Evolutionary conservation across 805 yeast species (phyloP), one percentile per base, ranked within the genome.

Genomic region (Lachancea quebecensis): DNA sequence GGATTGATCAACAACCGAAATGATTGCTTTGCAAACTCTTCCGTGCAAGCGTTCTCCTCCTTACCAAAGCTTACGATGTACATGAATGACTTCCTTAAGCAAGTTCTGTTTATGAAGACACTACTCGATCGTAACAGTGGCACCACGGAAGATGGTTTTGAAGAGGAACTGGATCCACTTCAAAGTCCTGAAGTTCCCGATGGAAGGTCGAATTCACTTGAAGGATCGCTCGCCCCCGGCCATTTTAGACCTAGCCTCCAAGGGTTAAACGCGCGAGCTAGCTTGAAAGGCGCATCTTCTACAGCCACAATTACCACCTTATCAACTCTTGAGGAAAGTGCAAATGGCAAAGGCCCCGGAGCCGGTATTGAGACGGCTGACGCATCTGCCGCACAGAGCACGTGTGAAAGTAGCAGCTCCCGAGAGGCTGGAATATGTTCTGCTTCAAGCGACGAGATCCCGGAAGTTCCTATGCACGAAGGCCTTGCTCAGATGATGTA

Each of bases 11-110:
- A 91, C 62, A 71, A 81, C 51, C 76, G 90, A 48, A 86, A 87
- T 52, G 96, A 89, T 61, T 91, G 99, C 63, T 91, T 87, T 68
- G 96, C 96, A 49, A 91, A 93, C 58, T 78, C 95, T 7, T 81
- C 90, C 1, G 58, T 93, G 15, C 99, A 91, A 62, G 93, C 90
- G 0, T 72, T 85, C 44, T 75, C 82, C 14, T 66, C 88, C 0
- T 59, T 82, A 14, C 81, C 85, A 0, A 73, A 74, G 0, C 57
- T 85, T 40, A 77, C 81, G 32, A 67, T 65, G 3, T 85, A 85
- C 54, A 60, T 85, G 49, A 79, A 62, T 42, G 65, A 56, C 30
- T 46, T 63, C 25, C 42, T 62, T 14, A 57, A 55, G 30, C 59
- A 59, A 40, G 54, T 56, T 9, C 42, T 37, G 30, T 41, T 48